phyloP scores from a whole-genome alignment of 768 basidiomycete genomes.

The Trichaptum fuscoviolaceum region DNA sequence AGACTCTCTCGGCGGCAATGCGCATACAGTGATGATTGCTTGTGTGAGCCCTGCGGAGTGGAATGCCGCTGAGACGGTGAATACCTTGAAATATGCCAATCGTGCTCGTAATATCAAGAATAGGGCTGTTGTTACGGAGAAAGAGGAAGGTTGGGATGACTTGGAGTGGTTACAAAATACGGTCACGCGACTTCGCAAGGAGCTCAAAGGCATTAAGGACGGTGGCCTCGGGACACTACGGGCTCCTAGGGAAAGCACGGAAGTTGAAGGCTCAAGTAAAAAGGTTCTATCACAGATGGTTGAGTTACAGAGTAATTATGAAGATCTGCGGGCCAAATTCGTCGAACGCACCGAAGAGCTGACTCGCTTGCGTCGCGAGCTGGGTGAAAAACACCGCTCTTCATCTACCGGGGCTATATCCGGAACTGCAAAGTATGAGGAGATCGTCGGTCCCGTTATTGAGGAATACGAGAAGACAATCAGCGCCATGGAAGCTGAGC shows the following conservation, averaged over 20 bases:
- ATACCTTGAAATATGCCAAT: constrained; percentile 95
- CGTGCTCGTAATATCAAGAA: constrained; percentile 98
- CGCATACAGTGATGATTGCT: constrained; percentile 98
- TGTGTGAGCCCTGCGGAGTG: constrained; percentile 95
- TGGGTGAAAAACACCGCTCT: constrained; percentile 66
- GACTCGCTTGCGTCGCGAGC: constrained; percentile 69
- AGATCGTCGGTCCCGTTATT: constrained; percentile 95
- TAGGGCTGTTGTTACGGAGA: constrained; percentile 83
- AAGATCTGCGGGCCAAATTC: constrained; percentile 77
- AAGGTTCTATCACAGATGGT: constrained; percentile 76
- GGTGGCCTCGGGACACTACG: constrained; percentile 35
- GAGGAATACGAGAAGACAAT: constrained; percentile 99
- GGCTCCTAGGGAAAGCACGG: constrained; percentile 34
- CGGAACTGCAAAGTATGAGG: constrained; percentile 77
- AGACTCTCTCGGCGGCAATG: constrained; percentile 96
- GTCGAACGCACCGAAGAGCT: constrained; percentile 88
- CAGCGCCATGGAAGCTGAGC: constrained; percentile 87
- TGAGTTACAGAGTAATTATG: constrained; percentile 81
- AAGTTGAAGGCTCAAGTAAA: constrained; percentile 51
- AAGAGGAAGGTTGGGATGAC: constrained; percentile 98
- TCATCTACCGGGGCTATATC: constrained; percentile 56
- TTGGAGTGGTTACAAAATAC: constrained; percentile 92
- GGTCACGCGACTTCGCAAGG: constrained; percentile 79
- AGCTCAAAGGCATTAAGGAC: constrained; percentile 76
- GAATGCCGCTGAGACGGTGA: constrained; percentile 91